Evolutionary conservation across 768 basidiomycete genomes (phyloP).

Genomic region (Amanita rimosa): DNA sequence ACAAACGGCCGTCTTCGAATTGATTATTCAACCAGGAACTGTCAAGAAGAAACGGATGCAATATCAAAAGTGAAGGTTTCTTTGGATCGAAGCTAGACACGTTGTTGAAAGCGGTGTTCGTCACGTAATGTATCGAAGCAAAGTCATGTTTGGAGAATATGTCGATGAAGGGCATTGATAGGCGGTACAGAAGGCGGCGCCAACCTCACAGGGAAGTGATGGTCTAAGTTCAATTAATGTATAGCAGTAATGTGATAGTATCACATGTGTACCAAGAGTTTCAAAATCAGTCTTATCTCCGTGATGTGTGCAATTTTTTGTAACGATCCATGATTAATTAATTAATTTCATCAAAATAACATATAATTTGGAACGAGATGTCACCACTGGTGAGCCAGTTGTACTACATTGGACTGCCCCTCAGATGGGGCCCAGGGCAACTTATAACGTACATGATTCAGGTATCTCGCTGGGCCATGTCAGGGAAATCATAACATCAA

Average conservation of each 20-base stretch:
- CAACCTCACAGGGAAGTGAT: neutral
- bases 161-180: constrained; percentile 58
- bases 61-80: constrained; percentile 55
- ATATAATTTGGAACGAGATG: too few species aligned
- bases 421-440: too few species aligned
- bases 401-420: too few species aligned
- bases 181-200: too few species aligned
- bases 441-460: too few species aligned
- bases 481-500: neutral
- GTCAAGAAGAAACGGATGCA: constrained; percentile 62
- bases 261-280: neutral
- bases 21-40: constrained; percentile 58
- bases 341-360: neutral
- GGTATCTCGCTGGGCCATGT: neutral
- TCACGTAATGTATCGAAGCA: constrained; percentile 61
- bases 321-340: neutral
- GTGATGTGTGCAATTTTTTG: neutral
- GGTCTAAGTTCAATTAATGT: neutral
- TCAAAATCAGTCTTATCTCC: neutral
- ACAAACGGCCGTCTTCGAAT: constrained; percentile 54
- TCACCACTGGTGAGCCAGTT: too few species aligned
- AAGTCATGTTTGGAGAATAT: constrained; percentile 52
- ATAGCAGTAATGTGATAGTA: neutral
- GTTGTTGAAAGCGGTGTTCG: constrained; percentile 47
- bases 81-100: constrained; percentile 56